A percentile compares a stretch with the other conserved stretches of the same genome.
Evolutionary conservation across 306 rosid genomes (phyloP).

Genomic region (Vigna trinervia): DNA sequence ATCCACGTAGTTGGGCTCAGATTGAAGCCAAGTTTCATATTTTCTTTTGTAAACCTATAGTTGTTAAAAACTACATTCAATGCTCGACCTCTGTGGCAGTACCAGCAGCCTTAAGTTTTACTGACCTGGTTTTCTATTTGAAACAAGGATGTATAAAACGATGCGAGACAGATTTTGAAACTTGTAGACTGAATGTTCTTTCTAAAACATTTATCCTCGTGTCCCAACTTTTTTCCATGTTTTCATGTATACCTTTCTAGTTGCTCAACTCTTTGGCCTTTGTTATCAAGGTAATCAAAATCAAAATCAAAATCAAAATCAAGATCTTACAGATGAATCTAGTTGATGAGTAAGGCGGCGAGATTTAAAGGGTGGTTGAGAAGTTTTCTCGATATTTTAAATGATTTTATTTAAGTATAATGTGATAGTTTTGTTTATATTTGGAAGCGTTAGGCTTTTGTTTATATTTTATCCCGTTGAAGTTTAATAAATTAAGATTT

Average conservation of each 20-base stretch:
- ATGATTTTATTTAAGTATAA: too few species aligned
- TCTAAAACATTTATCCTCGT: background rate
- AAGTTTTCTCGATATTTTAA: too few species aligned
- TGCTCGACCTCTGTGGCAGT: conserved; percentile 30
- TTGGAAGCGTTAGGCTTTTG: too few species aligned
- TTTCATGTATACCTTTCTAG: background rate
- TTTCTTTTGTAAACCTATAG: conserved; percentile 8
- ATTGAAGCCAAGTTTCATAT: conserved; percentile 52
- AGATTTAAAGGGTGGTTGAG: too few species aligned
- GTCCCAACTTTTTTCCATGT: background rate
- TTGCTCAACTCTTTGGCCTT: too few species aligned
- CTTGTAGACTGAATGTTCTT: background rate
- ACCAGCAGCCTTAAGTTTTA: background rate
- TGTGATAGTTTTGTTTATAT: too few species aligned
- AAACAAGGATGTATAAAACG: conserved; percentile 18
- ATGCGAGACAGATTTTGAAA: conserved; percentile 23
- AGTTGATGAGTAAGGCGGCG: too few species aligned
- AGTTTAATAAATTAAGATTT: too few species aligned
- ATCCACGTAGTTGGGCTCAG: conserved; percentile 36
- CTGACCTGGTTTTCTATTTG: conserved; percentile 18
- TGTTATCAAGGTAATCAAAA: too few species aligned
- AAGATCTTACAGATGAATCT: too few species aligned
- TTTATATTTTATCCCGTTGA: too few species aligned
- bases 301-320: too few species aligned
- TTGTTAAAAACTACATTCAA: conserved; percentile 18